Evolutionary conservation across 208 protist species (phyloP).

Genomic region (Leishmania lainsoni): DNA sequence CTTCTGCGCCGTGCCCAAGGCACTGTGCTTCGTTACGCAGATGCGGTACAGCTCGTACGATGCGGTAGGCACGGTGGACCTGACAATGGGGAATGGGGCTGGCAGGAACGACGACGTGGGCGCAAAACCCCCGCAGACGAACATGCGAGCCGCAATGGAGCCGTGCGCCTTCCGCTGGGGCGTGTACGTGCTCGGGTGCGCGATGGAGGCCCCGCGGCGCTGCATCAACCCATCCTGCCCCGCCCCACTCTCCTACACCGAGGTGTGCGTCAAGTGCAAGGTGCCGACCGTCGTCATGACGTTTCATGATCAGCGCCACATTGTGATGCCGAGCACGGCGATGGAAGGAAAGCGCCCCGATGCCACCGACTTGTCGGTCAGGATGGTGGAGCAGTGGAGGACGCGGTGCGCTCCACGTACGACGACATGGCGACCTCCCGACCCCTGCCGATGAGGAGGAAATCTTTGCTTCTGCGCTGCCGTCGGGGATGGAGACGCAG

Average conservation of each 20-base stretch:
- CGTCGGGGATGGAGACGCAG: slow-evolving; percentile 18
- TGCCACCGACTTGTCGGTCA: not conserved
- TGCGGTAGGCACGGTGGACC: not conserved
- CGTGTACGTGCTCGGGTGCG: slow-evolving; percentile 34
- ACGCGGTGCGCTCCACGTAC: slow-evolving; percentile 22
- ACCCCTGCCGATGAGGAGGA: slow-evolving; percentile 29
- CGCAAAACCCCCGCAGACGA: not conserved
- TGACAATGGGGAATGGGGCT: not conserved
- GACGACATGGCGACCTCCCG: slow-evolving; percentile 17
- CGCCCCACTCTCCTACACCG: slow-evolving; percentile 23
- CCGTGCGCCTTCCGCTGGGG: slow-evolving; percentile 36
- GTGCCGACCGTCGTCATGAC: slow-evolving; percentile 33
- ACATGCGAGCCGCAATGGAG: not conserved
- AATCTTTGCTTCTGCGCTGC: slow-evolving; percentile 33
- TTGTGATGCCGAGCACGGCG: not conserved
- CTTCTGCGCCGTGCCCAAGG: slow-evolving; percentile 35
- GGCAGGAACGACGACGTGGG: not conserved
- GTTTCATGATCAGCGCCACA: slow-evolving; percentile 25
- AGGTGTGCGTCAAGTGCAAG: slow-evolving; percentile 33
- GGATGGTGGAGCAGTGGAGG: slow-evolving; percentile 11
- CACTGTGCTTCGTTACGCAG: slow-evolving; percentile 27
- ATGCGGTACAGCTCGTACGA: slow-evolving; percentile 22
- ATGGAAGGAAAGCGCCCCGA: not conserved
- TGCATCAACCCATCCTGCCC: slow-evolving; percentile 48
- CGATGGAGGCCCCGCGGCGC: slow-evolving; percentile 35